A percentile compares a stretch with the other conserved stretches of the same genome.
These are phyloP conservation scores for Wallacemonas collosoma DNA, from an alignment of 208 protist species.

Conservation along the genomic window DNA sequence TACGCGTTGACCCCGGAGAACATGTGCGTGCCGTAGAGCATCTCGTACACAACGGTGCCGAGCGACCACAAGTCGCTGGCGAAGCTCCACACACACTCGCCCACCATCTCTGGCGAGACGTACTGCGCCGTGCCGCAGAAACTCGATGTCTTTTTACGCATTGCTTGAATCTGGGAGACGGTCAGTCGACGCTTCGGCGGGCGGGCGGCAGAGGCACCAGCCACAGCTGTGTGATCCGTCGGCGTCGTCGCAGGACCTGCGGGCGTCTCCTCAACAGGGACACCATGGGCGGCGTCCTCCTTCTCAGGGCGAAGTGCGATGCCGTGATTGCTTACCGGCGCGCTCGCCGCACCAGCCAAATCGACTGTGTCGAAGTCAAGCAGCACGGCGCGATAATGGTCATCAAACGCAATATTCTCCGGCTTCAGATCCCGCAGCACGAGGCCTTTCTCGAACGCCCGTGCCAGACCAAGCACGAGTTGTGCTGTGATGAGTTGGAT, in stretches of 20 bases:
- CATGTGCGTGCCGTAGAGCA: conserved; percentile 84
- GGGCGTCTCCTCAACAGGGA: neutral
- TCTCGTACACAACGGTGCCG: conserved; percentile 94
- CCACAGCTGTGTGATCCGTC: neutral
- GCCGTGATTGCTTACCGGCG: conserved; percentile 56
- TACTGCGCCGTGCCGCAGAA: conserved; percentile 95
- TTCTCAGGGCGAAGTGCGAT: conserved; percentile 33
- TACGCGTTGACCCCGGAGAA: conserved; percentile 74
- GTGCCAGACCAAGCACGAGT: conserved; percentile 64
- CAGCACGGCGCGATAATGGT: conserved; percentile 75
- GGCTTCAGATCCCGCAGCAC: conserved; percentile 92
- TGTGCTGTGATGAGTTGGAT: conserved; percentile 87
- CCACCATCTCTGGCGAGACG: conserved; percentile 94
- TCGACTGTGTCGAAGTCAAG: conserved; percentile 91
- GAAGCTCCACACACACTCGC: conserved; percentile 91
- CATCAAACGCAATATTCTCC: conserved; percentile 88
- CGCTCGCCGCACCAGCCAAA: conserved; percentile 25
- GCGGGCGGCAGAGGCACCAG: neutral
- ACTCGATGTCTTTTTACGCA: conserved; percentile 71
- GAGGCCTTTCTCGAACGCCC: conserved; percentile 52
- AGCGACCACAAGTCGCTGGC: conserved; percentile 95
- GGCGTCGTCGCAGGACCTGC: neutral
- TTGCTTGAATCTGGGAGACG: conserved; percentile 82
- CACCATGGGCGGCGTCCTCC: neutral
- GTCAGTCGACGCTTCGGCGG: conserved; percentile 54